Evolutionary conservation across 108 stramenopile species (phyloP).

Genomic region (Skeletonema potamos): DNA sequence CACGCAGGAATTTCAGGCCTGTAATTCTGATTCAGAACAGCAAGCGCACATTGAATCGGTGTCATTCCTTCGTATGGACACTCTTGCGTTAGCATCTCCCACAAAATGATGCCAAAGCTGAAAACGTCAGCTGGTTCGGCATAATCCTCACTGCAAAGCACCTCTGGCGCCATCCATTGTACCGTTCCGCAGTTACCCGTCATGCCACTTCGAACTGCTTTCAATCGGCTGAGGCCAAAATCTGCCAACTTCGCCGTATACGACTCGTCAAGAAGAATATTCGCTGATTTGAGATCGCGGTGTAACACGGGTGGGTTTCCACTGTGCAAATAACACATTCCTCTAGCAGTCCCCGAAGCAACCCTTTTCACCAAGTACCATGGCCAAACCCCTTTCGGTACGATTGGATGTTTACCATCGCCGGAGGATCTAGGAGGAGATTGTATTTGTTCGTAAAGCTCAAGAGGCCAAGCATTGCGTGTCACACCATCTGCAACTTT

Average conservation of each 20-base stretch:
- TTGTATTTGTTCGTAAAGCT: slow-evolving; percentile 50
- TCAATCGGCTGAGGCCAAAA: slow-evolving; percentile 90
- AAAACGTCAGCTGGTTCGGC: slow-evolving; percentile 88
- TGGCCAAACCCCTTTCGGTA: slow-evolving; percentile 73
- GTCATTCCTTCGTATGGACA: slow-evolving; percentile 92
- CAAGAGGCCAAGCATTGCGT: slow-evolving; percentile 56
- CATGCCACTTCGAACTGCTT: slow-evolving; percentile 82
- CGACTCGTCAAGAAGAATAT: slow-evolving; percentile 85
- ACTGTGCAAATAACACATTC: slow-evolving; percentile 93
- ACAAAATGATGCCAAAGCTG: slow-evolving; percentile 81
- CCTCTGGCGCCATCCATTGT: slow-evolving; percentile 96
- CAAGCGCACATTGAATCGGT: slow-evolving; percentile 85
- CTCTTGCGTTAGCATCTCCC: slow-evolving; percentile 82
- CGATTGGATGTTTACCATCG: slow-evolving; percentile 48
- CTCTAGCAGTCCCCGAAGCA: slow-evolving; percentile 82
- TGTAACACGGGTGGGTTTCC: slow-evolving; percentile 90
- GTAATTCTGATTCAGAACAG: slow-evolving; percentile 81
- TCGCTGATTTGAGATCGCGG: slow-evolving; percentile 91
- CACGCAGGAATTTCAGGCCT: slow-evolving; percentile 81
- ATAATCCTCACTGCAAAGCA: slow-evolving; percentile 75
- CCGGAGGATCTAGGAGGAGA: slow-evolving; percentile 36
- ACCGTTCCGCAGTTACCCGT: slow-evolving; percentile 94
- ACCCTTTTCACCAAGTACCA: slow-evolving; percentile 75
- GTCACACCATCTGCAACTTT: slow-evolving; percentile 64
- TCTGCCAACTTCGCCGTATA: slow-evolving; percentile 94